Base-by-base conservation (phyloP, 2,329 filamentous ascomycete genomes). In the Phyllosticta capitalensis region DNA sequence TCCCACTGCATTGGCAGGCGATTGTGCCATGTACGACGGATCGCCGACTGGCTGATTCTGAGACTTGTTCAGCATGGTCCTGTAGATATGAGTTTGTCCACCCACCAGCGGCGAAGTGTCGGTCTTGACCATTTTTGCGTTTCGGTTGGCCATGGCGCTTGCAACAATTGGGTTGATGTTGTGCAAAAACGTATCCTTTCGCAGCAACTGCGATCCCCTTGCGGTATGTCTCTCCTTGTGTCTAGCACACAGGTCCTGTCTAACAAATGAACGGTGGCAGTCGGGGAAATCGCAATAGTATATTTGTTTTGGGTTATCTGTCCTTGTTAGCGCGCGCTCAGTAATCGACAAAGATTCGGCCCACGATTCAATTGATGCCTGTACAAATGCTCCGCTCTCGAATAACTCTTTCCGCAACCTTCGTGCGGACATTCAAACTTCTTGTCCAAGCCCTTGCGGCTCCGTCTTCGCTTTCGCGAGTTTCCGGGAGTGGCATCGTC, bases 391-490 rank as follows among this genome's bases (percentile, higher is more conserved):
- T 97, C 94, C 9, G 94, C 92, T 70, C 94, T 84, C 24, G 92
- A 96, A 72, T 99, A 99, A 71, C 88, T 95, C 79, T 96, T 99
- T 49, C 90, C 92, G 68, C 94, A 99, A 48, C 88, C 90, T 64
- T 89, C 86, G 61, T 90, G 84, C 5, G 88, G 86, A 70, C 94
- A 99, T 68, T 74, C 67, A 61, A 74, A 78, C 81, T 80, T 83
- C 75, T 91, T 92, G 71, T 91, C 88, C 49, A 90, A 76, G 2
- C 87, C 87, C 71, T 91, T 91, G 64, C 88, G 83, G 74, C 88
- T 91, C 59, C 88, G 77, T 65, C 87, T 78, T 61, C 87, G 78
- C 74, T 90, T 81, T 58, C 77, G 67, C 61, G 72, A 74, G 53
- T 67, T 69, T 51, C 72, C 65, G 22, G 56, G 53, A 22, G 57